Evolutionary conservation across 345 rosid genomes (phyloP).

Genomic region (Rhodamnia rubescens): DNA sequence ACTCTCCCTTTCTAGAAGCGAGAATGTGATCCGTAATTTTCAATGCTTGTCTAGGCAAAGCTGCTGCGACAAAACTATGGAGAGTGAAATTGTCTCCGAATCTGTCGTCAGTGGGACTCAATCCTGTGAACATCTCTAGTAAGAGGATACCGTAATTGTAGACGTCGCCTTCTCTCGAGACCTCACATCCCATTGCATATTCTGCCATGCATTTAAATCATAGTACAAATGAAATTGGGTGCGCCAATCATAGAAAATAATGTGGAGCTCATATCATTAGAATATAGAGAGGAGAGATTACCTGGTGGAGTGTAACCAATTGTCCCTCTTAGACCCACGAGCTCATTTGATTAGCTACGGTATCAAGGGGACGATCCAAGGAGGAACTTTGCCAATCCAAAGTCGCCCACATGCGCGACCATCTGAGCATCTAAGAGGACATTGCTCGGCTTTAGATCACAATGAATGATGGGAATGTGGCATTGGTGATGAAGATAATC

Average conservation of each 20-base stretch:
- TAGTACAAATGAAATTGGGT: neutral
- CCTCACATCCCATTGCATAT: neutral
- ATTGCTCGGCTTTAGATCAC: neutral
- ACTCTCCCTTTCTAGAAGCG: neutral
- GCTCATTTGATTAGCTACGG: neutral
- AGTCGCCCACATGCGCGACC: neutral
- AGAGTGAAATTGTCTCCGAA: neutral
- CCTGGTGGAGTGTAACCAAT: neutral
- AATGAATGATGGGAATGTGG: neutral
- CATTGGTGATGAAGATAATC: neutral
- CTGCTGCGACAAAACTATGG: neutral
- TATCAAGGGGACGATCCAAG: neutral
- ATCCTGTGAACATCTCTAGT: neutral
- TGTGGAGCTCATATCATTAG: neutral
- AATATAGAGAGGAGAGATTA: neutral
- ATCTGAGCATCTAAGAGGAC: neutral
- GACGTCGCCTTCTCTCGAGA: neutral
- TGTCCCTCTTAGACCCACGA: neutral
- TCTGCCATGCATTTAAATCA: neutral
- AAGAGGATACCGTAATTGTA: neutral
- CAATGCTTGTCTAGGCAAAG: neutral
- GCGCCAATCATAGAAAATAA: neutral
- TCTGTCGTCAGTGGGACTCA: neutral
- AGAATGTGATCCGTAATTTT: neutral
- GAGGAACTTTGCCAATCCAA: neutral